A percentile compares a stretch with the other conserved stretches of the same genome.
These are phyloP conservation scores for Bremia lactucae DNA, from an alignment of 352 stramenopile genomes.

Conservation along the genomic window DNA sequence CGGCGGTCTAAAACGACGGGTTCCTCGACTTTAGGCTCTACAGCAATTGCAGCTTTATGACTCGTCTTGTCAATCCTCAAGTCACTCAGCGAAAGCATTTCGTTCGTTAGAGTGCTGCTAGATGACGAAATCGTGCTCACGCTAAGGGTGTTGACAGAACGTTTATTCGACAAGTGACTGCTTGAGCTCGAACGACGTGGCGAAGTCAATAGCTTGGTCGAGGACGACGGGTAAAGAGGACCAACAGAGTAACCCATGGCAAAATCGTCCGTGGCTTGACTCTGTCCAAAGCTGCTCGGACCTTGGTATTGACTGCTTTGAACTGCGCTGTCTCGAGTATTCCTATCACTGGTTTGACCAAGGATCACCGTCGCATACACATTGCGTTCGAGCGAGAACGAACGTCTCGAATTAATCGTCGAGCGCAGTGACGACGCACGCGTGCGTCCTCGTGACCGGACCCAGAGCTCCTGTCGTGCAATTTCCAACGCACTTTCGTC, in stretches of 20 bases:
- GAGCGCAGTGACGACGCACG: conserved; percentile 25
- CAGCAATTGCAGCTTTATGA: not conserved
- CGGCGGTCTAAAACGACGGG: conserved; percentile 36
- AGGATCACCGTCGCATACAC: conserved; percentile 30
- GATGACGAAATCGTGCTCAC: conserved; percentile 13
- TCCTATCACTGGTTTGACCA: conserved; percentile 17
- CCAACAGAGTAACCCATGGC: conserved; percentile 17
- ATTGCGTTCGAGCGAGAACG: conserved; percentile 32
- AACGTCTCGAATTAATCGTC: conserved; percentile 12
- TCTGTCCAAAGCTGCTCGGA: conserved; percentile 14
- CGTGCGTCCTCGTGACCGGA: conserved; percentile 19
- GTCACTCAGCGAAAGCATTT: conserved; percentile 36
- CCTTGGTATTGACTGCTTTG: conserved; percentile 14
- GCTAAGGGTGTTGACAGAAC: conserved; percentile 8
- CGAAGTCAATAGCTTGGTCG: conserved; percentile 10
- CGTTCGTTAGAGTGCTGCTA: conserved; percentile 21
- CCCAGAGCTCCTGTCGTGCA: conserved; percentile 44
- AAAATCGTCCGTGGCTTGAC: conserved; percentile 9
- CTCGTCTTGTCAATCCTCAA: conserved; percentile 13
- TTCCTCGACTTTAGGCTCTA: conserved; percentile 15
- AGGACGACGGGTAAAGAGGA: conserved; percentile 9
- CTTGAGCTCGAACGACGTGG: conserved; percentile 12
- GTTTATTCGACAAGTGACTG: conserved; percentile 10
- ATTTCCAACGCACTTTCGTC: conserved; percentile 52
- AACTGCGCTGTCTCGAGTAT: conserved; percentile 13